Conservation (phyloP, 257 asterid genomes). For the Leptodermis oblonga region DNA sequence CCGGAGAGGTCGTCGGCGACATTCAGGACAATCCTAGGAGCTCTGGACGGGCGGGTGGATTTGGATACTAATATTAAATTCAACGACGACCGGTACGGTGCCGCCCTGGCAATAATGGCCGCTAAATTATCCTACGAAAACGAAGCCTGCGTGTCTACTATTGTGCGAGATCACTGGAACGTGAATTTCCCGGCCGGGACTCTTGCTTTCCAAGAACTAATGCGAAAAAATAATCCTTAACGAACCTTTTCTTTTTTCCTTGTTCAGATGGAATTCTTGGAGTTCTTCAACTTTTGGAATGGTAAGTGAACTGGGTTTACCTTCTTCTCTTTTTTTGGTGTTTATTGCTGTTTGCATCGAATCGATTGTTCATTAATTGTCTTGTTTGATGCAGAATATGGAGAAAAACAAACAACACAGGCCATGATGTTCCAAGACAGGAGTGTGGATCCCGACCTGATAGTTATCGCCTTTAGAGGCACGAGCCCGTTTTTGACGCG, state of each 20-base stretch:
- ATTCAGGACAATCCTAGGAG: conserved; percentile 42
- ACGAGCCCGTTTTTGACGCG: conserved; percentile 51
- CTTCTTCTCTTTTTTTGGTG: background rate
- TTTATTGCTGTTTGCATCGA: background rate
- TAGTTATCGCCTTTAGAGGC: conserved; percentile 61
- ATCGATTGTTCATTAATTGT: too few species aligned
- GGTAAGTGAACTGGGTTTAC: conserved; percentile 49
- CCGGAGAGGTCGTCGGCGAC: conserved; percentile 47
- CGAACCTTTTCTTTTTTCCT: background rate
- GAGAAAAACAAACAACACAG: conserved; percentile 32
- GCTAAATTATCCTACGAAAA: conserved; percentile 67
- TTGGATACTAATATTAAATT: conserved; percentile 25
- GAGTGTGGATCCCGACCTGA: conserved; percentile 26
- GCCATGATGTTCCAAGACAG: conserved; percentile 50
- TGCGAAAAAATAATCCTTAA: background rate
- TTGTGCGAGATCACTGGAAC: conserved; percentile 48
- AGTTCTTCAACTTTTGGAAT: conserved; percentile 51
- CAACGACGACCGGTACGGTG: conserved; percentile 17
- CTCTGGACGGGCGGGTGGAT: conserved; percentile 40
- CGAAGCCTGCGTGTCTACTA: conserved; percentile 31
- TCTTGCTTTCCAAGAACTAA: background rate
- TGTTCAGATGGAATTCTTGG: conserved; percentile 61
- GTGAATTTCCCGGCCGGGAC: conserved; percentile 18
- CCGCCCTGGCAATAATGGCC: conserved; percentile 54
- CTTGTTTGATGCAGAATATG: conserved; percentile 31